Evolutionary conservation across 352 stramenopile species (phyloP).

Genomic region (Phytopythium montanum): DNA sequence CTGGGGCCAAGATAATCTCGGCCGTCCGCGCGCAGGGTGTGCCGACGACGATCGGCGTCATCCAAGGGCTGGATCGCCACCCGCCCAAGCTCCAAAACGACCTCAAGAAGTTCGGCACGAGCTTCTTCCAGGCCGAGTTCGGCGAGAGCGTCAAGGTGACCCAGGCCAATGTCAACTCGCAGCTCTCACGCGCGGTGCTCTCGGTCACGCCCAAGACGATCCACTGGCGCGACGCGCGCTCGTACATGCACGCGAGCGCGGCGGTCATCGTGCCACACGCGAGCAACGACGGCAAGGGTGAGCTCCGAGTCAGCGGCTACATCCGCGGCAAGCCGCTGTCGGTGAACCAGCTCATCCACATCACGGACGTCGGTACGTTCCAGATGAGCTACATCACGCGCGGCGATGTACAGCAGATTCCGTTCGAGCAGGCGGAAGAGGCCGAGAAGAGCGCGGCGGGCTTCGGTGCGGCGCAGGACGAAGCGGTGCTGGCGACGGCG

Average conservation of each 20-base stretch:
- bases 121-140: conserved; percentile 90
- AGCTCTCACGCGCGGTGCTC: conserved; percentile 78
- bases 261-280: conserved; percentile 55
- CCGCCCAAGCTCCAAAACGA: conserved; percentile 68
- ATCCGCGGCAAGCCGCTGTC: conserved; percentile 93
- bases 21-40: conserved; percentile 92
- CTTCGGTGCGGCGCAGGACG: conserved; percentile 20
- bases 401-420: conserved; percentile 38
- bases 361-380: conserved; percentile 96
- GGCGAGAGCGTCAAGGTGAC: conserved; percentile 78
- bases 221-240: conserved; percentile 86
- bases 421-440: conserved; percentile 30
- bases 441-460: conserved; percentile 19
- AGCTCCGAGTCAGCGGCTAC: conserved; percentile 93
- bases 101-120: conserved; percentile 80
- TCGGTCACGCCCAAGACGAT: conserved; percentile 81
- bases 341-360: conserved; percentile 95
- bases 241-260: conserved; percentile 81
- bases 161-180: conserved; percentile 70
- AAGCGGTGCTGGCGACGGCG: conserved; percentile 59
- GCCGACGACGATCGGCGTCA: conserved; percentile 80
- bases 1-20: conserved; percentile 88
- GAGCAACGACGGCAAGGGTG: conserved; percentile 44
- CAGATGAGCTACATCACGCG: conserved; percentile 76
- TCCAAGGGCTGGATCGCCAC: conserved; percentile 80